Percentiles rank a stretch among this genome's conserved stretches.
phyloP scores from a whole-genome alignment of 805 yeast species.

The Nematodospora valgi region DNA sequence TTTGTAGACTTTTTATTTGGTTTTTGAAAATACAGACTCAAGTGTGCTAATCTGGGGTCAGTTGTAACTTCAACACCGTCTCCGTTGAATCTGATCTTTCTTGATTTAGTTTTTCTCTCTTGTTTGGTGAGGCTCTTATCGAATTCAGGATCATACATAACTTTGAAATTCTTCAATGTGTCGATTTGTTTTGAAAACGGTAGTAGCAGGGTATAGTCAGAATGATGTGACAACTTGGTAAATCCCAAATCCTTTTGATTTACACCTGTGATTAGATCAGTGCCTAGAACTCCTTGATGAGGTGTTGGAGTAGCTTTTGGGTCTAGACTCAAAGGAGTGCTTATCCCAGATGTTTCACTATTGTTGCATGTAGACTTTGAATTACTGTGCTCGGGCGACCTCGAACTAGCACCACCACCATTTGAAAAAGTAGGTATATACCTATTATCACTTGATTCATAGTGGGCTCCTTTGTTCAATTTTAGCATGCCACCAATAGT shows the following conservation, averaged over 20 bases:
- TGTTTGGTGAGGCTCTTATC: slow-evolving; percentile 30
- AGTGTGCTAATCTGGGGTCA: slow-evolving; percentile 42
- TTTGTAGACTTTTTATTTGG: slow-evolving; percentile 39
- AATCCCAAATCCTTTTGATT: slow-evolving; percentile 30
- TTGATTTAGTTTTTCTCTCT: slow-evolving; percentile 28
- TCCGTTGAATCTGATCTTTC: slow-evolving; percentile 40
- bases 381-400: neutral
- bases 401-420: neutral
- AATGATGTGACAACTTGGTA: slow-evolving; percentile 28
- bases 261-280: slow-evolving; percentile 29
- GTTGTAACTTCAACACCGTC: slow-evolving; percentile 16
- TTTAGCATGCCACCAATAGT: neutral
- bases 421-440: neutral
- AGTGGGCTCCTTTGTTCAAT: slow-evolving; percentile 1
- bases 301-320: neutral
- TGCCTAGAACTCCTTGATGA: too few species aligned
- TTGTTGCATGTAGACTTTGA: too few species aligned
- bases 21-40: slow-evolving; percentile 29
- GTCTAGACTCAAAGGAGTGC: slow-evolving; percentile 4
- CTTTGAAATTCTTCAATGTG: slow-evolving; percentile 34
- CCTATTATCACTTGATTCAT: neutral
- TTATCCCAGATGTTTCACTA: slow-evolving; percentile 5
- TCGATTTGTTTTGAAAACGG: slow-evolving; percentile 13
- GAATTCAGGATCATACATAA: slow-evolving; percentile 48
- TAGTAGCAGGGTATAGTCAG: slow-evolving; percentile 13